These are phyloP conservation scores for Fusarium sp. DNA, from an alignment of 2,329 filamentous ascomycete genomes.

Conservation along the genomic window DNA sequence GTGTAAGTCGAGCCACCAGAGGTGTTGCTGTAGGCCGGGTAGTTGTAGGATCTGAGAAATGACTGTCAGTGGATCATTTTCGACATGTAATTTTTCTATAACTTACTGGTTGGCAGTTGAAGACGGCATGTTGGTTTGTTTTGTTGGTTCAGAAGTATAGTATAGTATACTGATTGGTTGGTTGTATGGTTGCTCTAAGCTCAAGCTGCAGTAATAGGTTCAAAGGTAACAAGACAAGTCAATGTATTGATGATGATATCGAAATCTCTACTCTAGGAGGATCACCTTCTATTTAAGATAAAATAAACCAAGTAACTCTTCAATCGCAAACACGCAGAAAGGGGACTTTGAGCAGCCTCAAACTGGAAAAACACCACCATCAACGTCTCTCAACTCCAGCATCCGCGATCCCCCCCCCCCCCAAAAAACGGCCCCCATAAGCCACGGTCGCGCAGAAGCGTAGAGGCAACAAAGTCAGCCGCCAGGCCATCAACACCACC, in stretches of 20 bases:
- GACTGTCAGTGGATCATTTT: not conserved
- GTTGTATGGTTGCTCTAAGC: not conserved
- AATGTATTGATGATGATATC: not conserved
- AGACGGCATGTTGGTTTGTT: constrained; percentile 20
- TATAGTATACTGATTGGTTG: not conserved
- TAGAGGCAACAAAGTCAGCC: not conserved
- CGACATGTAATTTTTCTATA: not conserved
- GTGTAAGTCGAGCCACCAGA: constrained; percentile 27
- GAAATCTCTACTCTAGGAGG: not conserved
- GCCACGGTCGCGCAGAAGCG: constrained; percentile 7
- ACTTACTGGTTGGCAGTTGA: constrained; percentile 20
- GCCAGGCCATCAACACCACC: constrained; percentile 13
- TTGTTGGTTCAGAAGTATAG: not conserved
- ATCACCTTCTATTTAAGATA: not conserved
- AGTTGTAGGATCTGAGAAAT: constrained; percentile 7
- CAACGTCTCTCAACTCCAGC: not conserved
- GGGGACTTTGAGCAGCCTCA: constrained; percentile 2
- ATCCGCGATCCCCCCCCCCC: not conserved
- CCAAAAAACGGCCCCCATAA: constrained; percentile 21
- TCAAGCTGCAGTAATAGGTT: not conserved
- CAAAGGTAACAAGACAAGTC: not conserved
- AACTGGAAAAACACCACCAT: constrained; percentile 30
- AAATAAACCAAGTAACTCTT: not conserved
- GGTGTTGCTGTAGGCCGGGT: not conserved
- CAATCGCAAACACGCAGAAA: constrained; percentile 6